Base-by-base conservation (phyloP, 1,284 basidiomycete species). In the Pseudomicrostroma phylloplanum region DNA sequence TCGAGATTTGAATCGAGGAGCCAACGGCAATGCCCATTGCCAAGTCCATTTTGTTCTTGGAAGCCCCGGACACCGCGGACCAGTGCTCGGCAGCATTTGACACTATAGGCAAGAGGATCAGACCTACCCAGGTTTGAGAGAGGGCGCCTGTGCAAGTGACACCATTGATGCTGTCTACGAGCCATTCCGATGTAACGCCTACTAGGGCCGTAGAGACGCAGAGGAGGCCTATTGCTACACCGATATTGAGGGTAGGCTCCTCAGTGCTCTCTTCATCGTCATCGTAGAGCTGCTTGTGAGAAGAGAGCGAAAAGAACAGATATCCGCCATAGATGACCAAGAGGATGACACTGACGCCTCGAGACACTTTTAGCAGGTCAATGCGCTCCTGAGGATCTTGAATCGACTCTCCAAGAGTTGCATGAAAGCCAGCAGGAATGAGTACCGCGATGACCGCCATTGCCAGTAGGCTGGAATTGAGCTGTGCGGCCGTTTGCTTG, bases 391-490 rank as follows among this genome's bases (percentile, higher is more conserved):
- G 62, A 26, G 57, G 36, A 60, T 73, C 69, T 11, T 58, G 51
- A 11, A 73, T 64, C 23, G 30, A 54, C 30, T 58, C 63, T 30
- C 71, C 73, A 6, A 73, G 65, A 1, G 72, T 71, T 2, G 70
- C 68, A 46, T 75, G 73, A 61, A 75, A 75, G 1, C 68, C 71
- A 6, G 73, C 72, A 13, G 73, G 73, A 39, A 75, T 73, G 42
- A 75, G 64, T 55, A 72, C 63, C 39, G 69, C 65, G 57, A 75
- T 75, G 66, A 75, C 73, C n/a, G 71, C 70, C 70, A 75, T 72
- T 61, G 68, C 66, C 42, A 73, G 66, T 1, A 71, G 64, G 58
- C 66, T 65, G 12, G 66, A 64, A 41, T 61, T 61, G n/a, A 61
- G 59, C 55, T 66, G 65, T 12, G 65, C 65, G 15, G 65, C 65